Evolutionary conservation across 2,329 filamentous ascomycete species (phyloP).

Genomic region (Chalaropsis ovoidea): DNA sequence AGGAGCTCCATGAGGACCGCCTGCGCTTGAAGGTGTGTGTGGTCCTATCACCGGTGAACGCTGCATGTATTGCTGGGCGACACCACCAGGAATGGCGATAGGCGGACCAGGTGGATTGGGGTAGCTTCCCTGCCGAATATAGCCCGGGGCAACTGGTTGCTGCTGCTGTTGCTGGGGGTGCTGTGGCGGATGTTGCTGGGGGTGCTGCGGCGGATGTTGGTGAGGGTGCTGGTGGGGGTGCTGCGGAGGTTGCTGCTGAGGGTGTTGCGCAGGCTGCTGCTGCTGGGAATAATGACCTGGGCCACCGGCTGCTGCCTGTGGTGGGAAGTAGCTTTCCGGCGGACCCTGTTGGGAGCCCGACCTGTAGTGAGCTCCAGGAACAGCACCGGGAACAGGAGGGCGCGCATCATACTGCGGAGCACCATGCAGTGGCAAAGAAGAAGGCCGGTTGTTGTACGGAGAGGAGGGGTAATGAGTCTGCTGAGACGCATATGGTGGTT

Average conservation of each 20-base stretch:
- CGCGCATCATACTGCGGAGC: slow-evolving; percentile 11
- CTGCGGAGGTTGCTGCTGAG: slow-evolving; percentile 30
- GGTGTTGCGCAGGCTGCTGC: slow-evolving; percentile 29
- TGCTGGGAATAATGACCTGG: background rate
- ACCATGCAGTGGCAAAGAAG: slow-evolving; percentile 6
- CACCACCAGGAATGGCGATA: slow-evolving; percentile 36
- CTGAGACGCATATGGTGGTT: slow-evolving; percentile 27
- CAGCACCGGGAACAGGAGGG: background rate
- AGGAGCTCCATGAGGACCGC: background rate
- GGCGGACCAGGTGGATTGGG: slow-evolving; percentile 43
- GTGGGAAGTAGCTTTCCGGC: slow-evolving; percentile 8
- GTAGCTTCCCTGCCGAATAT: slow-evolving; percentile 32
- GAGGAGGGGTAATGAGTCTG: slow-evolving; percentile 22
- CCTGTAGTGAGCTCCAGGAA: slow-evolving; percentile 1
- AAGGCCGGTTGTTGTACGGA: slow-evolving; percentile 18
- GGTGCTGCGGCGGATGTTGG: slow-evolving; percentile 29
- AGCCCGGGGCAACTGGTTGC: slow-evolving; percentile 35
- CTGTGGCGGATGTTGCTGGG: slow-evolving; percentile 31
- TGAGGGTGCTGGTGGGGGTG: slow-evolving; percentile 32
- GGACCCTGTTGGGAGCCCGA: background rate
- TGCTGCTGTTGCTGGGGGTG: slow-evolving; percentile 36
- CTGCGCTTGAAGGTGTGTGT: slow-evolving; percentile 3
- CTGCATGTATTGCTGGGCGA: slow-evolving; percentile 29
- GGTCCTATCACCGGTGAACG: slow-evolving; percentile 14
- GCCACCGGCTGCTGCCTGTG: background rate